phyloP scores from a whole-genome alignment of 2,329 filamentous ascomycete species.

The Truncatella angustata region DNA sequence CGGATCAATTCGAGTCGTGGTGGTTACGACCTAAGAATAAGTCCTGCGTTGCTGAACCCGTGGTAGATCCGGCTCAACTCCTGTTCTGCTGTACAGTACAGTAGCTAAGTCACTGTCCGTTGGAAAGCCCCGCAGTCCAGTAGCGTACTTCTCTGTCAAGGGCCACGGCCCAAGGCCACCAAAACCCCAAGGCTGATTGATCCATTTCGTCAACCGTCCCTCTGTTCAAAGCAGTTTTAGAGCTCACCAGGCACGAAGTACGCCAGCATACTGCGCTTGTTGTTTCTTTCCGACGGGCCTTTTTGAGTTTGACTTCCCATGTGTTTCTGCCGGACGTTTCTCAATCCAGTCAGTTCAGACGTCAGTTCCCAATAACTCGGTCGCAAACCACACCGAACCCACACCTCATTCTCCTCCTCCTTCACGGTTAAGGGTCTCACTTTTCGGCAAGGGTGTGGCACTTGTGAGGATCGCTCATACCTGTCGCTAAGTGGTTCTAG shows the following conservation, averaged over 20 bases:
- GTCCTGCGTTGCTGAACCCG: background rate
- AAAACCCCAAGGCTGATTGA: background rate
- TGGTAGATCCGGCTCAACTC: constrained; percentile 5
- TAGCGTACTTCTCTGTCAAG: no score
- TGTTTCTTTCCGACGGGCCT: background rate
- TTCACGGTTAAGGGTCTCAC: background rate
- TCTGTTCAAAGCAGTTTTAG: background rate
- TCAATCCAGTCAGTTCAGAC: background rate
- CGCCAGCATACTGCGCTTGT: no score
- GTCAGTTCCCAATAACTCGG: constrained; percentile 2
- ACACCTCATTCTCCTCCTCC: background rate
- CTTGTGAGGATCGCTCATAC: no score
- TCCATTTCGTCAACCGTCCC: constrained; percentile 1
- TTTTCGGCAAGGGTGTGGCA: background rate
- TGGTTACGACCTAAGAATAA: no score
- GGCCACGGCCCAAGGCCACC: background rate
- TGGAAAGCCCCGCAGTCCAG: background rate
- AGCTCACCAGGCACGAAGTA: no score
- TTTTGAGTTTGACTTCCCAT: background rate
- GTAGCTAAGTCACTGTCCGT: no score
- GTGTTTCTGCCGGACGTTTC: no score
- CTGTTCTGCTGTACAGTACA: background rate
- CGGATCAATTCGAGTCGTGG: background rate
- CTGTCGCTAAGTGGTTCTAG: no score
- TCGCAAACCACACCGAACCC: background rate